Evolutionary conservation across 108 stramenopile species (phyloP), one percentile per base, ranked within the genome.

Genomic region (Schizochytrium sp.): DNA sequence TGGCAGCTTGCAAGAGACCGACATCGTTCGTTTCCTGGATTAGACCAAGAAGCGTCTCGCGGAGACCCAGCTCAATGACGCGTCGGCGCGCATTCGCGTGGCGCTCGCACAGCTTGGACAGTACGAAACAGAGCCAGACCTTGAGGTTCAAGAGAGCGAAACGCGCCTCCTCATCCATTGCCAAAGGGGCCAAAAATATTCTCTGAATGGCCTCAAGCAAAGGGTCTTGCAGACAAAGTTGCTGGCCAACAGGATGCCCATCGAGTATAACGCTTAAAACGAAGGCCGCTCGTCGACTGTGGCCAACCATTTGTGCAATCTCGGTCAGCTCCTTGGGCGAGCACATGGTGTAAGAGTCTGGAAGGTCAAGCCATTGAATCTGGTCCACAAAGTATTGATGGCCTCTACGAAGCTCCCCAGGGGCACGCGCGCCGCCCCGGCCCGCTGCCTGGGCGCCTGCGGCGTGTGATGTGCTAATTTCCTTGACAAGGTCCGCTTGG

Each of bases 401-500:
- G 48, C 76, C 76, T 1, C 76, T 34, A 2, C 34, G 34, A 34
- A 34, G n/a, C 76, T 83, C 76, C 8, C 51, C 51, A 55, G 51
- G 76, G 6, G 45, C 25, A 23, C 76, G 63, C 19, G 58, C 72
- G 28, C 72, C 34, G 18, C 72, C 72, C 2, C 72, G 72, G 23
- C 21, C 72, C 3, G 4, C 45, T 25, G 76, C 45, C 6, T 83
- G 76, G n/a, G 23, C 76, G 76, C 45, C 8, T 4, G 51, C 48
- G 76, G 76, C 45, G 4, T 53, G 51, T 34, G 34, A 34, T 34
- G 34, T 34, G 34, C 76, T 8, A 12, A 83, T 83, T 87, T 98
- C 97, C 88, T 96, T 95, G 44, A 98, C 96, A 47, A 99, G 91
- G 88, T 99, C 98, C 16, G 93, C 94, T 72, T 96, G 95, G 88